phyloP scores from a whole-genome alignment of 257 asterid genomes.

The Lycium barbarum region DNA sequence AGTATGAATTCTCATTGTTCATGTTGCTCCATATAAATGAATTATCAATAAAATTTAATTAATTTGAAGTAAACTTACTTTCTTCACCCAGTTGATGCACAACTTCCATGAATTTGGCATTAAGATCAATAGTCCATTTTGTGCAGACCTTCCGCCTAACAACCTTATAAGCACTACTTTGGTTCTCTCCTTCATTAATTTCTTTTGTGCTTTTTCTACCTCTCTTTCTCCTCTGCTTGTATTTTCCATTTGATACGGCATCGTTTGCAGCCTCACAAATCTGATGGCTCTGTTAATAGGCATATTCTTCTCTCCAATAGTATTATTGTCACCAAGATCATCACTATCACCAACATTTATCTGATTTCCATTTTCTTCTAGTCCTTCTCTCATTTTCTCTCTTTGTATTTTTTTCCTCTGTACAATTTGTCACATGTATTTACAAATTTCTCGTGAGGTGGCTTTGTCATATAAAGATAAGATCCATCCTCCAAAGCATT shows the following conservation, averaged over 20 bases:
- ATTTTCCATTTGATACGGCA: neutral
- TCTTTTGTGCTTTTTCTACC: too few relatives aligned
- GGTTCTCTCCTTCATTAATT: too few relatives aligned
- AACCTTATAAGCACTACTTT: too few relatives aligned
- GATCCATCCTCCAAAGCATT: neutral
- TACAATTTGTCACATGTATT: conserved; percentile 4
- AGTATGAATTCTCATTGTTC: too few relatives aligned
- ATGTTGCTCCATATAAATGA: too few relatives aligned
- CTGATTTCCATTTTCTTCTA: too few relatives aligned
- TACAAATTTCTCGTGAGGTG: neutral
- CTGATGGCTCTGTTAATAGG: neutral
- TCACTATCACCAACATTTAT: too few relatives aligned
- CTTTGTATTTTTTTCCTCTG: neutral
- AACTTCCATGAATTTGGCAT: conserved; percentile 35
- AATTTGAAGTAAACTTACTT: conserved; percentile 29
- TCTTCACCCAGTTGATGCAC: conserved; percentile 40
- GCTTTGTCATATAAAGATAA: neutral
- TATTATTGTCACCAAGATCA: neutral
- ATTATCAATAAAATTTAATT: too few relatives aligned
- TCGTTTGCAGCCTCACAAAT: neutral
- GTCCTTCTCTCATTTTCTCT: neutral
- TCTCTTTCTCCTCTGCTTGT: neutral
- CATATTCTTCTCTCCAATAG: neutral
- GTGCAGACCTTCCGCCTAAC: neutral
- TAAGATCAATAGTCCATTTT: conserved; percentile 40